Evolutionary conservation across 768 basidiomycete genomes (phyloP).

Genomic region (Crassisporium funariophilum): DNA sequence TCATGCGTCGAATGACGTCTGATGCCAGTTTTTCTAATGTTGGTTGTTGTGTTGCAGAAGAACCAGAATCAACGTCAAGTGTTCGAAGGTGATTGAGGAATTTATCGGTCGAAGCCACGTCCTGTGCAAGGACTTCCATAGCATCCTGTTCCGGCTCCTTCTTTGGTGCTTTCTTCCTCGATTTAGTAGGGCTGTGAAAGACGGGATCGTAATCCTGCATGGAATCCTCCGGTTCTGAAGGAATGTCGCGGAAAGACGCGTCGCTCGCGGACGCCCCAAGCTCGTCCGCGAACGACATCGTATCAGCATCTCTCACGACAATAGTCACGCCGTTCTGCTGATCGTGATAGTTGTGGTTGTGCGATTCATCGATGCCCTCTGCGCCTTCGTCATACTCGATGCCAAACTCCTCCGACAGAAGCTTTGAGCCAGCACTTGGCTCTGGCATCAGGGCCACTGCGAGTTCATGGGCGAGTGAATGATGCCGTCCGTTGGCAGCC

Average conservation of each 20-base stretch:
- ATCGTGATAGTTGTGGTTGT: slow-evolving; percentile 18
- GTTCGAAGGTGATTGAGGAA: slow-evolving; percentile 74
- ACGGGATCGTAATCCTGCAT: slow-evolving; percentile 40
- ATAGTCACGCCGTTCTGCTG: slow-evolving; percentile 32
- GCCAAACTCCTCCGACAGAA: slow-evolving; percentile 86
- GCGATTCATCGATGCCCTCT: slow-evolving; percentile 69
- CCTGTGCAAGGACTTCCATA: slow-evolving; percentile 71
- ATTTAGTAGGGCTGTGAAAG: slow-evolving; percentile 40
- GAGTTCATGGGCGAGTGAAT: slow-evolving; percentile 85
- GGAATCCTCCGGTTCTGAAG: slow-evolving; percentile 30
- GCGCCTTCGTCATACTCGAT: slow-evolving; percentile 89
- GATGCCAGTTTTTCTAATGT: slow-evolving; percentile 71
- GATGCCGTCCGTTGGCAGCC: slow-evolving; percentile 38
- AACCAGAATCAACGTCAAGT: slow-evolving; percentile 57
- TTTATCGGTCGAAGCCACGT: slow-evolving; percentile 75
- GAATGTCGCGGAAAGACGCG: slow-evolving; percentile 30
- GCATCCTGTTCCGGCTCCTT: slow-evolving; percentile 54
- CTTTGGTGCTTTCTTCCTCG: slow-evolving; percentile 30
- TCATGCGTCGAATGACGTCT: slow-evolving; percentile 74
- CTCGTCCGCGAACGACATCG: slow-evolving; percentile 47
- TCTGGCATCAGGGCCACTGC: slow-evolving; percentile 88
- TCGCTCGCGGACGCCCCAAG: slow-evolving; percentile 30
- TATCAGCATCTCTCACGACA: slow-evolving; percentile 29
- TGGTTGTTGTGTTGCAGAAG: slow-evolving; percentile 39
- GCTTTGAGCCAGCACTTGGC: slow-evolving; percentile 72